Evolutionary conservation across 257 asterid genomes (phyloP), one percentile per base, ranked within the genome.

Genomic region (Solanum pimpinellifolium): DNA sequence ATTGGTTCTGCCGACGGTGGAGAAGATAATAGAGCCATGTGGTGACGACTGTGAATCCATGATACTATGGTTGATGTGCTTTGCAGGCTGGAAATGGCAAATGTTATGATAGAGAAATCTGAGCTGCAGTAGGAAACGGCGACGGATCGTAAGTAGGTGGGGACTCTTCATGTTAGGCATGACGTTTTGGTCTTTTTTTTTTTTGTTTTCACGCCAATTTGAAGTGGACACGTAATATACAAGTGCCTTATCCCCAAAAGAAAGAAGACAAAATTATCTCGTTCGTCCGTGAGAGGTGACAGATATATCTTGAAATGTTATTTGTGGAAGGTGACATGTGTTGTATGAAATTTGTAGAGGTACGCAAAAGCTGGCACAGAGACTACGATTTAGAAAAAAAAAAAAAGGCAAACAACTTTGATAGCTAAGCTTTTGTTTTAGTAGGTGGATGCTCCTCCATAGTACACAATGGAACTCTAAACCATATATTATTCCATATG

Each of bases 1-100:
- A 13, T 87, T 42, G 72, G 91, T 65, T 52, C 96, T 90, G 88
- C 96, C 99, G 1, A 95, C 92, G 62, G 96, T 88, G 87, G 97
- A 66, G 95, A 95, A 95, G 56, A 93, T 87, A 9, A 93, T 87
- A 14, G 98, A 93, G 9, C 98, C 99, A 11, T 91, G 62, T 11
- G 95, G 95, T 12, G 95, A 93, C 33, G 69, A 80, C 2, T 80
- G 4, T 80, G 85, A 29, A 80, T 80, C 69, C 85, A 80, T 80
- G 23, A 2, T 37, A 15, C 12, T 44, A 15, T 78, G 0, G 27
- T 44, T 42, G 3, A 8, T 78, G n/a, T 46, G 65, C 41, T 46
- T 14, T 78, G 41, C n/a, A 15, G 42, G 15, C 8, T 6, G 3
- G 42, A 46, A 78, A 46, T 27, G 60, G 62, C 6, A n/a, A 9